Evolutionary conservation across 78 protist species (phyloP).

Genomic region (Mastigamoeba balamuthi): DNA sequence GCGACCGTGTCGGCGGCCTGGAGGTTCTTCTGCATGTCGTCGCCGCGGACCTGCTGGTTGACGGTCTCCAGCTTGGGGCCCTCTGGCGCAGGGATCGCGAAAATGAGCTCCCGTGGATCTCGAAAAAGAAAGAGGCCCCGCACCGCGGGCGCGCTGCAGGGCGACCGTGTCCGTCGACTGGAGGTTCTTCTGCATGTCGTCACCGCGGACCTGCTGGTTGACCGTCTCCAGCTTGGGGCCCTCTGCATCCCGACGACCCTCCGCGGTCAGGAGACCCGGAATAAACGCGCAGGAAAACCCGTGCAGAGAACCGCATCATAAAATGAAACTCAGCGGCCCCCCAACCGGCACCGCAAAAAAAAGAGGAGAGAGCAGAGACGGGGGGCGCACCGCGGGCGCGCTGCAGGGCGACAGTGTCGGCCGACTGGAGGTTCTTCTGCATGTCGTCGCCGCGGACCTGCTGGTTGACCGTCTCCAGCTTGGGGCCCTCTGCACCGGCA

Average conservation of each 20-base stretch:
- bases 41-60: constrained; percentile 29
- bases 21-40: constrained; percentile 23
- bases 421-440: constrained; percentile 21
- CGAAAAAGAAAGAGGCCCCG: not conserved
- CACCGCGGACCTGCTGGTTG: constrained; percentile 20
- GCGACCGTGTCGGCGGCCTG: constrained; percentile 39
- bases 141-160: constrained; percentile 3
- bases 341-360: not conserved
- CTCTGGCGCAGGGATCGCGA: constrained; percentile 12
- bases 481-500: constrained; percentile 35
- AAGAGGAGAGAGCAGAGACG: not conserved
- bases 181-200: not conserved
- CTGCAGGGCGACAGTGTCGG: constrained; percentile 26
- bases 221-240: constrained; percentile 12
- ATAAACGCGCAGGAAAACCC: too few relatives aligned
- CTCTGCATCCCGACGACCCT: too few relatives aligned
- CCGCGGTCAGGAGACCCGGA: too few relatives aligned
- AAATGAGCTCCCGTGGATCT: not conserved
- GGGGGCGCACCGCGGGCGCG: constrained; percentile 16
- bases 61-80: constrained; percentile 18
- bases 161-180: not conserved
- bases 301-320: too few relatives aligned
- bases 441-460: constrained; percentile 33
- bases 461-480: constrained; percentile 11
- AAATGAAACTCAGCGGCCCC: not conserved